phyloP scores from a whole-genome alignment of 441 rosid genomes.

The Gossypium schwendimanii region DNA sequence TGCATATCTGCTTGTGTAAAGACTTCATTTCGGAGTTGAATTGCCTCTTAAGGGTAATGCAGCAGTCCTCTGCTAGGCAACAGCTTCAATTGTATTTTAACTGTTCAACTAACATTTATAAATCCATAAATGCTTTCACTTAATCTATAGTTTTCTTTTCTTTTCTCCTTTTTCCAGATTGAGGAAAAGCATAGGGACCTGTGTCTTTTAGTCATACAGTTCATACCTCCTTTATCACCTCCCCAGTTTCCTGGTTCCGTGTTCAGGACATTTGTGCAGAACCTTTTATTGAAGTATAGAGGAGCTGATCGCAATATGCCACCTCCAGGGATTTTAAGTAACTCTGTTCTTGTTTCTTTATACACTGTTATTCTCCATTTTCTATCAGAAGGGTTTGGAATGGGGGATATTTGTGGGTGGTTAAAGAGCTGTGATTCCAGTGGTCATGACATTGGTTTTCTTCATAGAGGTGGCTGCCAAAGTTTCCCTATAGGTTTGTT shows the following conservation, averaged over 20 bases:
- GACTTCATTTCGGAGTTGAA: neutral
- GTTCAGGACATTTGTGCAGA: slow-evolving; percentile 79
- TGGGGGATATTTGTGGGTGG: slow-evolving; percentile 51
- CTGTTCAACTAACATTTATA: neutral
- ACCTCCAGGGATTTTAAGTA: slow-evolving; percentile 80
- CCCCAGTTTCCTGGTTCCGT: slow-evolving; percentile 89
- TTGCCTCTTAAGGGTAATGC: neutral
- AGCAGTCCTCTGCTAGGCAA: neutral
- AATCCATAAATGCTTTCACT: neutral
- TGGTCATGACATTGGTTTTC: slow-evolving; percentile 59
- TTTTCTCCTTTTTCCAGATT: slow-evolving; percentile 44
- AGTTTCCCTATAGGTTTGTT: slow-evolving; percentile 78
- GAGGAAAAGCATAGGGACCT: slow-evolving; percentile 91
- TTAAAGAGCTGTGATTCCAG: slow-evolving; percentile 42
- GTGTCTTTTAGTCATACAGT: slow-evolving; percentile 86
- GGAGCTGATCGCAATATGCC: slow-evolving; percentile 79
- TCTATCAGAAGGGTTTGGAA: slow-evolving; percentile 80
- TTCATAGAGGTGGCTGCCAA: slow-evolving; percentile 91
- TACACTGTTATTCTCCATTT: slow-evolving; percentile 84
- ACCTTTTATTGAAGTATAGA: slow-evolving; percentile 75
- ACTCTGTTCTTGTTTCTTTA: slow-evolving; percentile 84
- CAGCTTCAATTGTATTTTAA: neutral
- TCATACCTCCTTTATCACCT: slow-evolving; percentile 65
- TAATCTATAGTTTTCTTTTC: neutral
- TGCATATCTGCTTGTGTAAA: neutral